Evolutionary conservation across 2,329 filamentous ascomycete genomes (phyloP).

Genomic region (Botrytis medusae): DNA sequence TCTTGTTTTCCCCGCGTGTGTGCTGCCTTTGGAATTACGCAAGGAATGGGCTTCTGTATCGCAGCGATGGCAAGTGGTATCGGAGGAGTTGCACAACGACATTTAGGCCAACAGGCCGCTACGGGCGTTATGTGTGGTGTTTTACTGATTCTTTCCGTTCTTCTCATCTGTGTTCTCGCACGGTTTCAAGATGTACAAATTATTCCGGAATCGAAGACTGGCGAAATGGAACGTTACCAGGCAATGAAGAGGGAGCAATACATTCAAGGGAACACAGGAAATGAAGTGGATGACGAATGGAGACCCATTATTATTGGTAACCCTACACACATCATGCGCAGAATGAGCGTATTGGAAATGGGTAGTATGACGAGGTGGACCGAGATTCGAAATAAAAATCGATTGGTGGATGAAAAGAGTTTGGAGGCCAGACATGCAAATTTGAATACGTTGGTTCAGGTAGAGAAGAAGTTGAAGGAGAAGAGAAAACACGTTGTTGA

Average conservation of each 20-base stretch:
- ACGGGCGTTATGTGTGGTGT: conserved; percentile 69
- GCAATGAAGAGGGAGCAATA: conserved; percentile 44
- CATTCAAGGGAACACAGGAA: conserved; percentile 37
- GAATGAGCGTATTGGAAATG: conserved; percentile 70
- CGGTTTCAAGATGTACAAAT: conserved; percentile 67
- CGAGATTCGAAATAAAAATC: conserved; percentile 65
- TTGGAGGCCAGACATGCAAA: conserved; percentile 39
- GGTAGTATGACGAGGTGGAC: conserved; percentile 69
- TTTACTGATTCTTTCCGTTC: conserved; percentile 61
- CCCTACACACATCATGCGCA: conserved; percentile 64
- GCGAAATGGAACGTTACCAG: conserved; percentile 55
- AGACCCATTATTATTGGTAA: conserved; percentile 70
- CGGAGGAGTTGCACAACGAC: conserved; percentile 65
- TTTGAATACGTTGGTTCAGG: conserved; percentile 32
- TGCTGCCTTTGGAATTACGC: conserved; percentile 69
- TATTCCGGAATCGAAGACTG: conserved; percentile 60
- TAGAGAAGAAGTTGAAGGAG: conserved; percentile 31
- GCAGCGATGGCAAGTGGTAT: conserved; percentile 68
- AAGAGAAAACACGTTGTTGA: conserved; percentile 29
- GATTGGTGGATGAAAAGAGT: conserved; percentile 50
- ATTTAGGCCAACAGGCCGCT: conserved; percentile 64
- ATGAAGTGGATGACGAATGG: conserved; percentile 53
- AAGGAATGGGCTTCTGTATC: conserved; percentile 67
- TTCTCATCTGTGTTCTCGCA: conserved; percentile 61
- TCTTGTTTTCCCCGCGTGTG: conserved; percentile 73